These are phyloP conservation scores for Fragaria vesca DNA, from an alignment of 306 rosid species.

Conservation along the genomic window DNA sequence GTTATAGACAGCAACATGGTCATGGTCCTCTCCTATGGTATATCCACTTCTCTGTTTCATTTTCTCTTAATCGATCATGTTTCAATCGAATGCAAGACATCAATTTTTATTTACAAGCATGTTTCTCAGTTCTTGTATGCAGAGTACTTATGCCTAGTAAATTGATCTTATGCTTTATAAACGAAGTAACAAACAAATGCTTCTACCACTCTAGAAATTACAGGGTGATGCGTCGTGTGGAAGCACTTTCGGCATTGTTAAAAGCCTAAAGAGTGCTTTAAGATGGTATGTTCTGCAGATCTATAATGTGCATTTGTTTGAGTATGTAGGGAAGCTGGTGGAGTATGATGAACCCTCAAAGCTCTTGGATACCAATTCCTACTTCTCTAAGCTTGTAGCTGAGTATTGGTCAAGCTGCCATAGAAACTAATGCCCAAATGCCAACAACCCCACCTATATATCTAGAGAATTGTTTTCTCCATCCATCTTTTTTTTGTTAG, in stretches of 20 bases:
- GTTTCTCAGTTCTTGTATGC: background rate
- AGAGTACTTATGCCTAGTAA: background rate
- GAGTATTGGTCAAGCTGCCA: constrained; percentile 77
- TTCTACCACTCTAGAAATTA: no score
- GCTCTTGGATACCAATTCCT: constrained; percentile 58
- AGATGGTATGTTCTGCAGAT: background rate
- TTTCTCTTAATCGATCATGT: no score
- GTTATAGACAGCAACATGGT: constrained; percentile 28
- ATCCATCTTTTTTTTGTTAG: no score
- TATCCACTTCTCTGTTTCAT: background rate
- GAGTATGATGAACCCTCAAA: constrained; percentile 72
- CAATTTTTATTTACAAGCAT: no score
- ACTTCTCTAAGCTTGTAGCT: constrained; percentile 73
- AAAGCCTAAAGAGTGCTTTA: no score
- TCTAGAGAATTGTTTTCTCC: no score
- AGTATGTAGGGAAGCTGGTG: constrained; percentile 51
- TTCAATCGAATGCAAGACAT: background rate
- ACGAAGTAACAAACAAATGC: no score
- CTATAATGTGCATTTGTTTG: background rate
- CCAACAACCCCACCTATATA: background rate
- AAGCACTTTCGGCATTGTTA: background rate
- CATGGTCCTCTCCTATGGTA: background rate
- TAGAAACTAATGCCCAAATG: constrained; percentile 26
- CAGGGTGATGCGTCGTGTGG: background rate
- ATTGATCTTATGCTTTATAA: no score